Percentiles rank a stretch among this genome's conserved stretches.
Evolutionary conservation across 2,329 filamentous ascomycete genomes (phyloP).

Genomic region (Alternaria sp.): DNA sequence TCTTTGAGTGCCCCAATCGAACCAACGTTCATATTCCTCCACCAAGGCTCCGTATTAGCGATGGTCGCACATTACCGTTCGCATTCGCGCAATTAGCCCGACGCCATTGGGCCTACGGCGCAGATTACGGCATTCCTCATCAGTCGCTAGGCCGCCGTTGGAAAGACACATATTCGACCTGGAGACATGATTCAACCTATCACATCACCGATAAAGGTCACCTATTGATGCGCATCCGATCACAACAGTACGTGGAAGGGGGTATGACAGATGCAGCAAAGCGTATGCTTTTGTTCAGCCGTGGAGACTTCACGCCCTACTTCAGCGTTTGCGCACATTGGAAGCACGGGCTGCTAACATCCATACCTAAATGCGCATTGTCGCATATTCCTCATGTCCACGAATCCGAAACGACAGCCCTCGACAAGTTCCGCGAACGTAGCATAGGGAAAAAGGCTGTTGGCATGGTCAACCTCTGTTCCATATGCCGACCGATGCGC

Average conservation of each 20-base stretch:
- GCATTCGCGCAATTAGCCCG: conserved; percentile 64
- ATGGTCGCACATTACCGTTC: conserved; percentile 63
- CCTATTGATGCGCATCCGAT: conserved; percentile 65
- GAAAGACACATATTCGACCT: conserved; percentile 58
- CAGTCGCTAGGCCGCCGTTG: conserved; percentile 59
- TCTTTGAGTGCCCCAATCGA: conserved; percentile 63
- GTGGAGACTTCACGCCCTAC: conserved; percentile 66
- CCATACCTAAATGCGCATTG: conserved; percentile 66
- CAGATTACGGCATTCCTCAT: conserved; percentile 45
- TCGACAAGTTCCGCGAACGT: conserved; percentile 48
- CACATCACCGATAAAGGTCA: conserved; percentile 61
- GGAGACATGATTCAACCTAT: conserved; percentile 60
- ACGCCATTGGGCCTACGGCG: conserved; percentile 56
- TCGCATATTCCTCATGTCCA: conserved; percentile 59
- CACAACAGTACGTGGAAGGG: conserved; percentile 57
- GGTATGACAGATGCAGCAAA: conserved; percentile 59
- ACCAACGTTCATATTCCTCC: conserved; percentile 59
- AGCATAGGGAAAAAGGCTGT: conserved; percentile 40
- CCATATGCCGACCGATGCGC: conserved; percentile 63
- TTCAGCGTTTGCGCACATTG: conserved; percentile 69
- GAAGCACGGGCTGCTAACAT: conserved; percentile 66
- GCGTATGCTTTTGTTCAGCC: conserved; percentile 64
- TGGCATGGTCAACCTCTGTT: conserved; percentile 60
- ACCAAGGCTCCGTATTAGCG: conserved; percentile 57
- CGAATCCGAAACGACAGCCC: conserved; percentile 46